Evolutionary conservation across 805 yeast genomes (phyloP).

Genomic region (Candida ovalis): DNA sequence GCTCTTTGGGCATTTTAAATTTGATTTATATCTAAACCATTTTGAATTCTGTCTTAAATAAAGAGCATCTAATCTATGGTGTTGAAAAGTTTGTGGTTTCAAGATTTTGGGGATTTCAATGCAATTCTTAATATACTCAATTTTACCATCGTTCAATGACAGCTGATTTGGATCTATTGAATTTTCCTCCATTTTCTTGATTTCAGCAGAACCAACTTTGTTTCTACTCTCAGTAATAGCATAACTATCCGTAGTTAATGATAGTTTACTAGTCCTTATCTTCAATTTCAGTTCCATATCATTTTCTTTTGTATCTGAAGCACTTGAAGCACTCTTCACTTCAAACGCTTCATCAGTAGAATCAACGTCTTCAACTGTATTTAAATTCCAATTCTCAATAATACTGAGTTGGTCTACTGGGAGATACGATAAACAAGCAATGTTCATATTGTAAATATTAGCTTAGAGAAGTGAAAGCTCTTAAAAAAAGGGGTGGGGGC

Average conservation of each 20-base stretch:
- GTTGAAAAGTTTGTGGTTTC: conserved; percentile 19
- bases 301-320: neutral
- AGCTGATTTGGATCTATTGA: neutral
- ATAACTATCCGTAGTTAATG: neutral
- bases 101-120: conserved; percentile 3
- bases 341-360: neutral
- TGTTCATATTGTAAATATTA: neutral
- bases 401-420: neutral
- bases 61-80: conserved; percentile 6
- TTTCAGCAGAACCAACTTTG: neutral
- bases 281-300: neutral
- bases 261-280: neutral
- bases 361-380: neutral
- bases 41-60: conserved; percentile 3
- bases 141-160: neutral
- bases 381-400: neutral
- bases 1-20: conserved; percentile 16
- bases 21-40: conserved; percentile 1
- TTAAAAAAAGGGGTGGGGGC: neutral
- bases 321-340: neutral
- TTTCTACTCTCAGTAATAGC: neutral
- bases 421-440: neutral
- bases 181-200: neutral
- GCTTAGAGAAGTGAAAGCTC: neutral
- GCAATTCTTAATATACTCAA: conserved; percentile 2